Evolutionary conservation across 495 filamentous ascomycete species (phyloP).

Genomic region (Penicillium riverlandense): DNA sequence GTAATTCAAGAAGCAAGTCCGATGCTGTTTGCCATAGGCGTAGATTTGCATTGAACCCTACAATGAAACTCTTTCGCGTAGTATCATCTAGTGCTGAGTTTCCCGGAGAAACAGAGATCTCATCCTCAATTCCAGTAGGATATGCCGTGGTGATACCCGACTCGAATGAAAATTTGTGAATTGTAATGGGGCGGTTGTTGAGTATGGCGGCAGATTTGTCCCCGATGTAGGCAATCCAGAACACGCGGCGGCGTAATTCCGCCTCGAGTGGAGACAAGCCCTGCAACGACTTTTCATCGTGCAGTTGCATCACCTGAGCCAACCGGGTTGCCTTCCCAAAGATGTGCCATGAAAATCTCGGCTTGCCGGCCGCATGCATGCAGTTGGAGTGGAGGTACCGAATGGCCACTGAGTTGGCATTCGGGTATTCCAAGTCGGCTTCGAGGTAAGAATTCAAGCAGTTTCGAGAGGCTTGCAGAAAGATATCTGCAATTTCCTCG

Average conservation of each 20-base stretch:
- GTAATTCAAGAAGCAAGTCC: constrained; percentile 13
- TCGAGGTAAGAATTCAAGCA: constrained; percentile 15
- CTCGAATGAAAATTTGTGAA: constrained; percentile 20
- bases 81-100: constrained; percentile 5
- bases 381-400: constrained; percentile 26
- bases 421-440: constrained; percentile 18
- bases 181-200: constrained; percentile 20
- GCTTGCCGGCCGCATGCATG: constrained; percentile 20
- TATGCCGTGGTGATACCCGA: constrained; percentile 18
- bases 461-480: constrained; percentile 12
- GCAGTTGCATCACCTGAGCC: constrained; percentile 22
- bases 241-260: constrained; percentile 19
- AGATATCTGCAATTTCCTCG: constrained; percentile 10
- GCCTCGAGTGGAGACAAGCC: constrained; percentile 14
- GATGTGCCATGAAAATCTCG: constrained; percentile 21
- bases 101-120: constrained; percentile 1
- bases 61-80: constrained; percentile 6
- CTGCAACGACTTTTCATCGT: constrained; percentile 18
- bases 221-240: constrained; percentile 24
- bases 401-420: constrained; percentile 19
- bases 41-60: constrained; percentile 16
- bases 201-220: constrained; percentile 25
- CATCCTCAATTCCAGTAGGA: constrained; percentile 15
- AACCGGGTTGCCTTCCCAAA: constrained; percentile 22
- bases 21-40: constrained; percentile 16